Evolutionary conservation across 148 eudicot genomes (phyloP).

Genomic region (Vaccinium myrtillus): DNA sequence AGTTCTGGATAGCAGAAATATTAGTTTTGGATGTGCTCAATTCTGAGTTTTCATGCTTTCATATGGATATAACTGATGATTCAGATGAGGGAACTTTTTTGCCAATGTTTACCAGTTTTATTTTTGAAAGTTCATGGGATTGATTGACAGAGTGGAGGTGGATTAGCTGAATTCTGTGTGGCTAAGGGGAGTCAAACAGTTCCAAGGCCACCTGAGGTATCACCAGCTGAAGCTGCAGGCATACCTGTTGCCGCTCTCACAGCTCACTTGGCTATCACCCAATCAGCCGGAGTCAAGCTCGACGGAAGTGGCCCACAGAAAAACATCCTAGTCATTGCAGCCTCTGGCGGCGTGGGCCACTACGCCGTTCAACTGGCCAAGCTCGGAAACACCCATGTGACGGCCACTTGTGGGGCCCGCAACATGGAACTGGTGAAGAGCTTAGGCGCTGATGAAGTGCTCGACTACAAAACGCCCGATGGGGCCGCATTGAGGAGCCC

Average conservation of each 20-base stretch:
- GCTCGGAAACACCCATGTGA: slow-evolving; percentile 49
- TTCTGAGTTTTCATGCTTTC: too few species aligned
- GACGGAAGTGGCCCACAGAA: slow-evolving; percentile 30
- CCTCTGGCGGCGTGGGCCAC: slow-evolving; percentile 60
- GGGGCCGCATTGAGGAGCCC: slow-evolving; percentile 59
- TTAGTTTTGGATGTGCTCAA: too few species aligned
- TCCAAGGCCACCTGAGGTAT: slow-evolving; percentile 46
- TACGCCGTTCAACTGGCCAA: slow-evolving; percentile 63
- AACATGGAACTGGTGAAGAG: slow-evolving; percentile 49
- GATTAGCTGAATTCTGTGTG: slow-evolving; percentile 42
- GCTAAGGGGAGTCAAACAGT: slow-evolving; percentile 32
- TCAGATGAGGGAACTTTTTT: too few species aligned
- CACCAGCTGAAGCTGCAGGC: slow-evolving; percentile 52
- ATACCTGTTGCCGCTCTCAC: slow-evolving; percentile 49
- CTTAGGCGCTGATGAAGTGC: slow-evolving; percentile 59
- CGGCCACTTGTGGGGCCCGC: slow-evolving; percentile 62
- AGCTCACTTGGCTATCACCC: slow-evolving; percentile 45
- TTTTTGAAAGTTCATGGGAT: not conserved
- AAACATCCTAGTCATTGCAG: slow-evolving; percentile 53
- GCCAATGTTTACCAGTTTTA: too few species aligned
- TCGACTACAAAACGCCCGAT: slow-evolving; percentile 51
- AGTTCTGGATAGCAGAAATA: too few species aligned
- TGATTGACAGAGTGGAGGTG: slow-evolving; percentile 38
- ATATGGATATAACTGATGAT: too few species aligned
- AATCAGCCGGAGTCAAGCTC: slow-evolving; percentile 41